A percentile compares a stretch with the other conserved stretches of the same genome.
Conservation (phyloP, 2,329 filamentous ascomycete genomes). For the Paraconiothyrium sp. region DNA sequence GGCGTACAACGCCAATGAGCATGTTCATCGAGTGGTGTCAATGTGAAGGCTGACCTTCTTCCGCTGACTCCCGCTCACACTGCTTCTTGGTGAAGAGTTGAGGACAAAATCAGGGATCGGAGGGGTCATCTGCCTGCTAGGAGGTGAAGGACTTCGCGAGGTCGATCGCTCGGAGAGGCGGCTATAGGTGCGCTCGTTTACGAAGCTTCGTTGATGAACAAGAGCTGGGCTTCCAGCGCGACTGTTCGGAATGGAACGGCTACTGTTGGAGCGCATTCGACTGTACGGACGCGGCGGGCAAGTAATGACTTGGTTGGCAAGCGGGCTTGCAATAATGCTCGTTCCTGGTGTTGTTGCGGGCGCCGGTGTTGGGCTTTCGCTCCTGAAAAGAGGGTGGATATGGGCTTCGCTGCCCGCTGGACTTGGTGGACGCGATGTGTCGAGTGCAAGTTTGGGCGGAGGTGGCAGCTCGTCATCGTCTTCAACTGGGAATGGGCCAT, state of each 20-base stretch:
- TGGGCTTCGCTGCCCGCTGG: constrained; percentile 67
- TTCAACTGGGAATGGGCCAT: constrained; percentile 55
- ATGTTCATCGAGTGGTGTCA: constrained; percentile 19
- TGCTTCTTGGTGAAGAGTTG: constrained; percentile 51
- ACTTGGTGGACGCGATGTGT: constrained; percentile 49
- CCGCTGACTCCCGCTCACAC: constrained; percentile 39
- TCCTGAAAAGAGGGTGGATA: constrained; percentile 81
- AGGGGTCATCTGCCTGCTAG: constrained; percentile 50
- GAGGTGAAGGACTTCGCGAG: constrained; percentile 47
- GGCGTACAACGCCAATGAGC: constrained; percentile 1
- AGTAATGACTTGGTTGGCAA: constrained; percentile 70
- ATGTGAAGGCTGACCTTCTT: constrained; percentile 42
- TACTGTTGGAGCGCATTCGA: constrained; percentile 47
- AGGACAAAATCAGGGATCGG: constrained; percentile 57
- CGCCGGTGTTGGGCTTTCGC: constrained; percentile 74
- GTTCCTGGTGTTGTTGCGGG: constrained; percentile 73
- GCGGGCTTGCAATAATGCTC: constrained; percentile 74
- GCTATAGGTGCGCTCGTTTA: constrained; percentile 34
- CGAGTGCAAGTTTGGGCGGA: constrained; percentile 45
- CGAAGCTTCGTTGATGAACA: constrained; percentile 35
- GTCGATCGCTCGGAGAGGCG: constrained; percentile 17
- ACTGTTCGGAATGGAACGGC: constrained; percentile 27
- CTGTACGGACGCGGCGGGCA: constrained; percentile 47
- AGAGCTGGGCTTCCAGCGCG: constrained; percentile 34
- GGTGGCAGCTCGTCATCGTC: constrained; percentile 40